These are phyloP conservation scores for Cenchrus fungigraminus DNA, from an alignment of 176 grass and related monocot species.

Conservation along the genomic window DNA sequence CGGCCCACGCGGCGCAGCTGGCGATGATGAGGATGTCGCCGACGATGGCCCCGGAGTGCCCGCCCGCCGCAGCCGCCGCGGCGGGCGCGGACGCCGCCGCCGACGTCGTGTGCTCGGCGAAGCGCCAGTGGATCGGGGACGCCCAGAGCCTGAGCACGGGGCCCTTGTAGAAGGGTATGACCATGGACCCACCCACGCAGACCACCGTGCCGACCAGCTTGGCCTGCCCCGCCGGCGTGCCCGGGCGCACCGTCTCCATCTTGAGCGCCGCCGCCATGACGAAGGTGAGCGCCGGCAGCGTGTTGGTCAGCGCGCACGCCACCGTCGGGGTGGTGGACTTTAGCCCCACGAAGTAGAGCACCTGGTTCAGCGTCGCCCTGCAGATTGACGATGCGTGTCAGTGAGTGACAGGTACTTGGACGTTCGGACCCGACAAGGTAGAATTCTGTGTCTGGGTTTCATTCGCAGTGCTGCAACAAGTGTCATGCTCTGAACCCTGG, in stretches of 20 bases:
- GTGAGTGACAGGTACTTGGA: background rate
- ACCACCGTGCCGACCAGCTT: slow-evolving; percentile 71
- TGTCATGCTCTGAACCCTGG: background rate
- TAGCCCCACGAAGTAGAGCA: slow-evolving; percentile 79
- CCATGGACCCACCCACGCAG: slow-evolving; percentile 85
- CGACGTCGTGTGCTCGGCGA: slow-evolving; percentile 59
- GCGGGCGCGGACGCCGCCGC: background rate
- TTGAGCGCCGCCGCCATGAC: slow-evolving; percentile 70
- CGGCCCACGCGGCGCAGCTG: slow-evolving; percentile 74
- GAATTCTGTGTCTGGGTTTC: background rate
- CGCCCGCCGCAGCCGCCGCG: background rate
- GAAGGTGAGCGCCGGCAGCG: slow-evolving; percentile 87
- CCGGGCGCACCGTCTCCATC: slow-evolving; percentile 56
- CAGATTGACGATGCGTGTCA: background rate
- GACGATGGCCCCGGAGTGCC: background rate
- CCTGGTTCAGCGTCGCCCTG: slow-evolving; percentile 84
- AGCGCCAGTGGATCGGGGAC: slow-evolving; percentile 67
- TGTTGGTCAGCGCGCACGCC: slow-evolving; percentile 82
- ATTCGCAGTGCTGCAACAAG: background rate
- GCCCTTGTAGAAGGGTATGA: slow-evolving; percentile 96
- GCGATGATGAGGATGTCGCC: slow-evolving; percentile 72
- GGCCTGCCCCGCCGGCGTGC: slow-evolving; percentile 49
- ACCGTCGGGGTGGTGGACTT: slow-evolving; percentile 81
- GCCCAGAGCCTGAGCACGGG: slow-evolving; percentile 51
- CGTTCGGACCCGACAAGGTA: background rate